Conservation (phyloP, 495 filamentous ascomycete species). For the Neurospora hispaniola region DNA sequence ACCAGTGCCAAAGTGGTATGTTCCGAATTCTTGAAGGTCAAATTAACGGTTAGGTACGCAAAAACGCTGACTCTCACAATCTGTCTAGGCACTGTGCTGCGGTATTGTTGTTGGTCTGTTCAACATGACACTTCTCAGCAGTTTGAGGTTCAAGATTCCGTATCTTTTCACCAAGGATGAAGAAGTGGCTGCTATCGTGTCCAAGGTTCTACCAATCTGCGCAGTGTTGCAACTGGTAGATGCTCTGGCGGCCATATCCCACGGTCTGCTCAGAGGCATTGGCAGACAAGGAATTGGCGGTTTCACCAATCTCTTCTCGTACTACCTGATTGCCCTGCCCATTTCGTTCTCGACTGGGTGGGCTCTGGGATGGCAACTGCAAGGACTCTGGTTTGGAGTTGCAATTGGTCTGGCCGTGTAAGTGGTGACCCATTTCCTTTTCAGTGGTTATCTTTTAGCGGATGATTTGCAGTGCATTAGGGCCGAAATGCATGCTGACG, state of each 20-base stretch:
- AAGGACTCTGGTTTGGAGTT: slow-evolving; percentile 65
- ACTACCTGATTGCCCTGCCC: slow-evolving; percentile 71
- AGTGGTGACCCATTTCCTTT: slow-evolving; percentile 2
- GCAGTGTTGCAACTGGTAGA: slow-evolving; percentile 76
- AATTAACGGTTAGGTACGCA: background rate
- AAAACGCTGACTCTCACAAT: background rate
- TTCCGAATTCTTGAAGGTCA: background rate
- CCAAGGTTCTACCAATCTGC: slow-evolving; percentile 56
- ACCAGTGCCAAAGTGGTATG: slow-evolving; percentile 48
- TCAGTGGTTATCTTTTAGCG: background rate
- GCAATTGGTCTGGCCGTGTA: slow-evolving; percentile 47
- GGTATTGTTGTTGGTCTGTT: slow-evolving; percentile 53
- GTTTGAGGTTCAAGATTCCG: slow-evolving; percentile 47
- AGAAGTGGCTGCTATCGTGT: slow-evolving; percentile 60
- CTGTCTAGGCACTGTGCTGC: slow-evolving; percentile 11
- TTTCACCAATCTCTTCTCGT: slow-evolving; percentile 65
- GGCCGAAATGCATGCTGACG: background rate
- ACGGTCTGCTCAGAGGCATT: slow-evolving; percentile 65
- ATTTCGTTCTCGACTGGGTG: slow-evolving; percentile 63
- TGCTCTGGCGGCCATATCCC: slow-evolving; percentile 58
- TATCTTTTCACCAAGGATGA: slow-evolving; percentile 62
- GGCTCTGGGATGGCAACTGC: slow-evolving; percentile 53
- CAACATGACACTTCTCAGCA: slow-evolving; percentile 53
- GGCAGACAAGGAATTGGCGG: slow-evolving; percentile 70
- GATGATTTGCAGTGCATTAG: background rate